These are phyloP conservation scores for Colletotrichum phormii DNA, from an alignment of 2,329 filamentous ascomycete species.

Conservation along the genomic window DNA sequence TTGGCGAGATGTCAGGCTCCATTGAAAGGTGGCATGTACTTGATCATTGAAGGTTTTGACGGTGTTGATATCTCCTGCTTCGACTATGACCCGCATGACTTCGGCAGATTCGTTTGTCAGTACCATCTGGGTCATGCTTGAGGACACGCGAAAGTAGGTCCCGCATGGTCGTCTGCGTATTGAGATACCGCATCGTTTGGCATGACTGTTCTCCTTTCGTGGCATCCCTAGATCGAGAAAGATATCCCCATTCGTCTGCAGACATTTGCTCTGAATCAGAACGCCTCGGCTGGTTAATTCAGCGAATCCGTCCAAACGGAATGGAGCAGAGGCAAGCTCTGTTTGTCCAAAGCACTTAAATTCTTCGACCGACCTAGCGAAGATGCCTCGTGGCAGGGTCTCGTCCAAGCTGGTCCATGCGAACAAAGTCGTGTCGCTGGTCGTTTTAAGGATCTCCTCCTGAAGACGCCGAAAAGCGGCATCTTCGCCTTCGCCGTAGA, in stretches of 20 bases:
- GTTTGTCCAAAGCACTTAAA: background rate
- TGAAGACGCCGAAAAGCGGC: slow-evolving; percentile 1
- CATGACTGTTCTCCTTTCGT: background rate
- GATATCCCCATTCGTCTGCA: background rate
- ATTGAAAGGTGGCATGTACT: too few relatives aligned
- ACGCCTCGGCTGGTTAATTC: background rate
- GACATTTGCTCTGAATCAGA: background rate
- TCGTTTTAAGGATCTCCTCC: slow-evolving; percentile 1
- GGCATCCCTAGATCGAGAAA: background rate
- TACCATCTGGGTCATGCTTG: background rate
- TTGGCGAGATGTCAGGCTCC: too few relatives aligned
- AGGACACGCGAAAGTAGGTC: background rate
- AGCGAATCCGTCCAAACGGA: background rate
- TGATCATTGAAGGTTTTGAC: too few relatives aligned
- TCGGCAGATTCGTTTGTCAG: background rate
- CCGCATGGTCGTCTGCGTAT: background rate
- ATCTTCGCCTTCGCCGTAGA: slow-evolving; percentile 1
- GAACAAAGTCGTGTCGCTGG: slow-evolving; percentile 9
- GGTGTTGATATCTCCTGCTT: too few relatives aligned
- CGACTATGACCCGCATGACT: background rate
- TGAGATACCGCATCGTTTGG: background rate
- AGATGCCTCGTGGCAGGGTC: background rate
- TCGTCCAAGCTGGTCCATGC: background rate
- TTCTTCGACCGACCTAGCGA: background rate
- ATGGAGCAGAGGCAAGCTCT: background rate